phyloP scores from a whole-genome alignment of 257 asterid species.

The Echium plantagineum region DNA sequence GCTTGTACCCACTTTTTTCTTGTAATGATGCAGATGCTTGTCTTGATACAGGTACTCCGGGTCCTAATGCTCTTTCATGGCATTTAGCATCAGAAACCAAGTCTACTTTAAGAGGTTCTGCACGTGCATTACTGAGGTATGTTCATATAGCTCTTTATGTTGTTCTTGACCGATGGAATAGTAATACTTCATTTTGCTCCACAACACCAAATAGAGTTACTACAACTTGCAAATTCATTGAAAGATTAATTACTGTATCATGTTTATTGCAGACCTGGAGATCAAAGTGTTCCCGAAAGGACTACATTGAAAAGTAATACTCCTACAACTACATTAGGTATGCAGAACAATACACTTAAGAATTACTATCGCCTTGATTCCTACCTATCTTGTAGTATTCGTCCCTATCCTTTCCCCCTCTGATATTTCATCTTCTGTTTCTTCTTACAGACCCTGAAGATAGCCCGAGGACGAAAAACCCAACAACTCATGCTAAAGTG shows the following conservation, averaged over 20 bases:
- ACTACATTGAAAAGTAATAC: slow-evolving; percentile 29
- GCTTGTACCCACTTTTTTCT: slow-evolving; percentile 6
- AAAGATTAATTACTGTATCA: slow-evolving; percentile 13
- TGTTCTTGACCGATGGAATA: slow-evolving; percentile 1
- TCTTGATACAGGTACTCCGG: slow-evolving; percentile 46
- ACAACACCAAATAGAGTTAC: no score
- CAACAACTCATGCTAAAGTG: not conserved
- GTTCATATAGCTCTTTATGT: slow-evolving; percentile 16
- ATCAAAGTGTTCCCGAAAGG: slow-evolving; percentile 32
- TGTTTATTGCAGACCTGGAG: slow-evolving; percentile 48
- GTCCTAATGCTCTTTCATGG: slow-evolving; percentile 83
- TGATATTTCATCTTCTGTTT: not conserved
- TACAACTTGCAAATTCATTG: not conserved
- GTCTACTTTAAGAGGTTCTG: slow-evolving; percentile 66
- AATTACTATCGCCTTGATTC: slow-evolving; percentile 5
- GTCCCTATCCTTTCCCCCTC: not conserved
- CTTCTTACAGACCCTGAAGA: slow-evolving; percentile 36
- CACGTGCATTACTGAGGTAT: slow-evolving; percentile 49
- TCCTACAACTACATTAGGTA: slow-evolving; percentile 26
- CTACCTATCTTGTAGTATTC: not conserved
- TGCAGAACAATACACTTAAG: slow-evolving; percentile 5
- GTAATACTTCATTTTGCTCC: not conserved
- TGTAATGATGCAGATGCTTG: not conserved
- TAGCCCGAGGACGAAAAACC: slow-evolving; percentile 13
- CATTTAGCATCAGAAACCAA: slow-evolving; percentile 93